Percentiles rank a stretch among this genome's conserved stretches.
These are phyloP conservation scores for Hemisphaericaspora nanyangensis DNA, from an alignment of 805 yeast genomes.

Conservation along the genomic window DNA sequence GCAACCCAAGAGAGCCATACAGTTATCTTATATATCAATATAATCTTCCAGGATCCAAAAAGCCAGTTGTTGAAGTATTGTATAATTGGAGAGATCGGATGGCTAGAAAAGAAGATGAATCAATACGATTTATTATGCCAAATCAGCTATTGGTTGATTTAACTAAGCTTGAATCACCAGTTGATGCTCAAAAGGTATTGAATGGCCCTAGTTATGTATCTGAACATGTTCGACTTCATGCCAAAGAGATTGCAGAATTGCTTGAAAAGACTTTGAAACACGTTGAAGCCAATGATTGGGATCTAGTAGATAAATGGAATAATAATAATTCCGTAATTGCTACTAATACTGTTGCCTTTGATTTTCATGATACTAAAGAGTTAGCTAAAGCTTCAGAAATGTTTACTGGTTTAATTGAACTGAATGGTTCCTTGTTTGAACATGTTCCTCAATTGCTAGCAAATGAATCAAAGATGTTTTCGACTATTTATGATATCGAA, in stretches of 20 bases:
- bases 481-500: conserved; percentile 6
- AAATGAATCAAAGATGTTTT: conserved; percentile 14
- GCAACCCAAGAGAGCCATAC: conserved; percentile 65
- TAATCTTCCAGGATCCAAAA: conserved; percentile 53
- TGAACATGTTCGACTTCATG: conserved; percentile 54
- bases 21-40: conserved; percentile 56
- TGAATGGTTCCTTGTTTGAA: conserved; percentile 8
- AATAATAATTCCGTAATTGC: conserved; percentile 8
- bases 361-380: conserved; percentile 7
- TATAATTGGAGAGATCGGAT: conserved; percentile 79
- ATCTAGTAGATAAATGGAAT: conserved; percentile 28
- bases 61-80: conserved; percentile 54
- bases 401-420: conserved; percentile 4
- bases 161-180: conserved; percentile 51
- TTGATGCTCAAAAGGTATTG: conserved; percentile 52
- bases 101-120: conserved; percentile 81
- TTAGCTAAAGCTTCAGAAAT: conserved; percentile 2
- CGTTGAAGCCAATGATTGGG: conserved; percentile 34
- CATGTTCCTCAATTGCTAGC: conserved; percentile 5
- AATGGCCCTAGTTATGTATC: conserved; percentile 44
- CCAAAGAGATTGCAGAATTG: conserved; percentile 55
- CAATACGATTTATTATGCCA: conserved; percentile 78
- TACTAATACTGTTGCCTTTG: conserved; percentile 14
- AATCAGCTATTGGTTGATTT: conserved; percentile 69
- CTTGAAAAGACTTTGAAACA: conserved; percentile 41